phyloP scores from a whole-genome alignment of 2,329 filamentous ascomycete genomes.

The Scortechinia acanthostroma region DNA sequence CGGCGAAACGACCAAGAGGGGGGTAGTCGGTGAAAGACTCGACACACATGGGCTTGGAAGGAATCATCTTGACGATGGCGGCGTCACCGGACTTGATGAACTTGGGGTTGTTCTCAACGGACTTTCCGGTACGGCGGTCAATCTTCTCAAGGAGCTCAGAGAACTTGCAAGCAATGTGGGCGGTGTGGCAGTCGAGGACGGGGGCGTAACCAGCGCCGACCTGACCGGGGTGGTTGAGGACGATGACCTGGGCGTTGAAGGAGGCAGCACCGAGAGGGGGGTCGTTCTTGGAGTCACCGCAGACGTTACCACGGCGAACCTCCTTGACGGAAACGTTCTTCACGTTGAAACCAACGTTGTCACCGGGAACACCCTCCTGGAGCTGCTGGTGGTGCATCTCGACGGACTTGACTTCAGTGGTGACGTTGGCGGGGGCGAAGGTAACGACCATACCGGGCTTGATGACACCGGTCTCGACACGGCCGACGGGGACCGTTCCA shows the following conservation, averaged over 20 bases:
- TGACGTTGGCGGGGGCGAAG: constrained; percentile 96
- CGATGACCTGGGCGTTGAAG: constrained; percentile 99
- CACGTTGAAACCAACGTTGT: constrained; percentile 99
- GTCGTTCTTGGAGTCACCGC: constrained; percentile 99
- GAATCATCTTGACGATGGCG: constrained; percentile 99
- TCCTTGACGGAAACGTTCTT: constrained; percentile 99
- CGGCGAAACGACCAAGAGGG: constrained; percentile 98
- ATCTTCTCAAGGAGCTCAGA: constrained; percentile 99
- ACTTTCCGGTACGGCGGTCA: constrained; percentile 99
- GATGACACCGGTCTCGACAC: constrained; percentile 99
- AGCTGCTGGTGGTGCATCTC: constrained; percentile 99
- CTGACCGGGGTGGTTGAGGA: constrained; percentile 99
- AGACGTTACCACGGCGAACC: constrained; percentile 99
- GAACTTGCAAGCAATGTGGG: constrained; percentile 99
- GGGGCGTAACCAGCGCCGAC: constrained; percentile 98
- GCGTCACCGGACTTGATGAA: constrained; percentile 99
- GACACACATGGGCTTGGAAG: constrained; percentile 99
- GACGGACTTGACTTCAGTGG: constrained; percentile 99
- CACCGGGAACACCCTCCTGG: constrained; percentile 85
- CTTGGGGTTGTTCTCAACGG: constrained; percentile 84
- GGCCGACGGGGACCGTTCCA: constrained; percentile 98
- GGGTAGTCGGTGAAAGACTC: constrained; percentile 99
- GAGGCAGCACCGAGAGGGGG: constrained; percentile 80
- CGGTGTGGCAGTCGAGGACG: constrained; percentile 99
- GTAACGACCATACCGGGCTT: constrained; percentile 90